Evolutionary conservation across 768 basidiomycete genomes (phyloP), one percentile per base, ranked within the genome.

Genomic region (Boletus sensibilis): DNA sequence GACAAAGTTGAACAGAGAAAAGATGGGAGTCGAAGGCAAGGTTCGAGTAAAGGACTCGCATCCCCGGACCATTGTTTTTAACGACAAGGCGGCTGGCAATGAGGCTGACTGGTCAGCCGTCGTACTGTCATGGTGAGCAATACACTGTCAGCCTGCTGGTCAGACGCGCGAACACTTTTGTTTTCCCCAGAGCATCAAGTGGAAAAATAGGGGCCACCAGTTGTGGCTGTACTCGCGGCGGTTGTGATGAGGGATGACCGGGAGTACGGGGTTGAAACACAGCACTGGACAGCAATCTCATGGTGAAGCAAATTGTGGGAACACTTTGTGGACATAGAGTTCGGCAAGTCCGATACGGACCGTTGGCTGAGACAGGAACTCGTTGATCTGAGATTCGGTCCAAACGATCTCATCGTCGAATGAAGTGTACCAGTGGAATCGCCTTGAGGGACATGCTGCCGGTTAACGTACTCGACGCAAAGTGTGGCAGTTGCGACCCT

Each of bases 71-170:
- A 21, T 5, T 5, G 29, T 4, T 25, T 56, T 46, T 57, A 57
- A 61, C 39, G 60, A 21, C 41, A 2, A n/a, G 41, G 60, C 9
- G 55, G 63, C 55, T 65, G 55, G 43, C 54, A 27, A n/a, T 13
- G 62, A 49, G 45, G 50, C 50, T 60, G 62, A 46, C 47, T 20
- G 35, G 57, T 31, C 44, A 46, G 53, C 53, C 51, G 11, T 35
- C 21, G 46, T 5, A 10, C 31, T 25, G 44, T 13, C 31, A 33
- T 13, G 20, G 39, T 4, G 21, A 46, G 20, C 10, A 9, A 25
- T 29, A 23, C 10, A 4, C 16, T 34, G 43, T 38, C 42, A 44
- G 55, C 44, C 29, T 25, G 35, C 4, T 45, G n/a, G 48, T 25
- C 14, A 7, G 6, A 25, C 14, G 21, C 6, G 21, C 20, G 47